Percentiles rank a stretch among this genome's conserved stretches.
phyloP scores from a whole-genome alignment of 345 rosid species.

The Microthlaspi erraticum region DNA sequence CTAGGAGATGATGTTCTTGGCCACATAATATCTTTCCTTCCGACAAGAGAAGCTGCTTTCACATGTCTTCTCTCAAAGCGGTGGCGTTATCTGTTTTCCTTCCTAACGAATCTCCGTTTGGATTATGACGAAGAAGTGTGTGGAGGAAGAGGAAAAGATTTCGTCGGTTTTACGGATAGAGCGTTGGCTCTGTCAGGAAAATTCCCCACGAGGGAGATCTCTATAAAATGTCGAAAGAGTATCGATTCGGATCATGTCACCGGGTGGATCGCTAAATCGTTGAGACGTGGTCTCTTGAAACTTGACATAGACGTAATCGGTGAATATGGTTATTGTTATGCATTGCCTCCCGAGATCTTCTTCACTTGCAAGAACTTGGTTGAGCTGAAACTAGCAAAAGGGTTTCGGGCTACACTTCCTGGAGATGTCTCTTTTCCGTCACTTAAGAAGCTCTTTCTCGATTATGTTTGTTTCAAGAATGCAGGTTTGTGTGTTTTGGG shows the following conservation, averaged over 20 bases:
- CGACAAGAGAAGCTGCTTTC: not conserved
- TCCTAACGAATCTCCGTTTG: not conserved
- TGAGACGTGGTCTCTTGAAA: not conserved
- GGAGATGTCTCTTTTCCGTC: conserved; percentile 14
- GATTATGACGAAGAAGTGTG: not conserved
- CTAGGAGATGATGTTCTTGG: conserved; percentile 1
- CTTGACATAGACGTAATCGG: not conserved
- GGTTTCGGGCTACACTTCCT: too few species aligned
- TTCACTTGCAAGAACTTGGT: conserved; percentile 18
- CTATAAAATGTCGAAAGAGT: not conserved
- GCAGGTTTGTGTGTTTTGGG: not conserved
- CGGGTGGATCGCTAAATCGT: not conserved
- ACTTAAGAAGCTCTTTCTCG: conserved; percentile 1
- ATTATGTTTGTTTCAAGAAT: not conserved
- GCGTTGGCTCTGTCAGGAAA: not conserved
- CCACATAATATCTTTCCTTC: conserved; percentile 13
- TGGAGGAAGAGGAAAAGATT: not conserved
- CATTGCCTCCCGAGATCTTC: not conserved
- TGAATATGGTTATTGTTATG: not conserved
- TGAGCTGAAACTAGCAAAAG: not conserved
- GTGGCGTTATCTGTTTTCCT: conserved; percentile 11
- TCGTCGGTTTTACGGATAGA: conserved; percentile 1
- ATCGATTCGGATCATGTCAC: not conserved
- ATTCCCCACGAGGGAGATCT: not conserved
- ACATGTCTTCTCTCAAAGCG: not conserved